These are phyloP conservation scores for Daldinia eschscholtzii DNA, from an alignment of 2,329 filamentous ascomycete species.

Conservation along the genomic window DNA sequence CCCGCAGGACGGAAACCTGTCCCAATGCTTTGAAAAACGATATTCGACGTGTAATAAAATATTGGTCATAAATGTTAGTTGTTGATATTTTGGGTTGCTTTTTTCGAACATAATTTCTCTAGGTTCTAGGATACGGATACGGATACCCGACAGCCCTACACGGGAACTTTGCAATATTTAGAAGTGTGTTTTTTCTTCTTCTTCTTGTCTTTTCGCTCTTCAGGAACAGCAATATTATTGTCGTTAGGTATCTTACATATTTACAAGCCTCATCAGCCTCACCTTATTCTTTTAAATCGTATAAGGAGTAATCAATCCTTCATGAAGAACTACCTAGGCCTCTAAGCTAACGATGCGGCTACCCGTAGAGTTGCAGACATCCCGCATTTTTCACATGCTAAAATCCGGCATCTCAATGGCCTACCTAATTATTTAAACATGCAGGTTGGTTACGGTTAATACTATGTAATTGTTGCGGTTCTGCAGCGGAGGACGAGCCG, in stretches of 20 bases:
- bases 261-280: neutral
- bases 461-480: constrained; percentile 2
- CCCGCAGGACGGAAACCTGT: constrained; percentile 12
- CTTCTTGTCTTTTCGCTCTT: neutral
- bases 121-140: neutral
- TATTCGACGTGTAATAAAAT: neutral
- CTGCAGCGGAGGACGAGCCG: constrained; percentile 16
- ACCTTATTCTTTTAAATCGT: too few species aligned
- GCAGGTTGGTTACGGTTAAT: neutral
- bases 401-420: constrained; percentile 11
- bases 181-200: neutral
- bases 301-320: neutral
- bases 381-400: constrained; percentile 39
- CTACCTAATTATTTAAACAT: neutral
- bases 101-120: neutral
- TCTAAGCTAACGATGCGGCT: constrained; percentile 26
- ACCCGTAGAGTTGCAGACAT: constrained; percentile 16
- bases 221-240: neutral
- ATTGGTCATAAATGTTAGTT: neutral
- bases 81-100: constrained; percentile 2
- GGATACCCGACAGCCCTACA: constrained; percentile 1
- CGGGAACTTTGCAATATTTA: neutral
- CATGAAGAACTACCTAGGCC: neutral
- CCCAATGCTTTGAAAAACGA: constrained; percentile 12
- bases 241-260: neutral